A percentile compares a stretch with the other conserved stretches of the same genome.
These are phyloP conservation scores for Vigna mungo DNA, from an alignment of 306 rosid species.

Conservation along the genomic window DNA sequence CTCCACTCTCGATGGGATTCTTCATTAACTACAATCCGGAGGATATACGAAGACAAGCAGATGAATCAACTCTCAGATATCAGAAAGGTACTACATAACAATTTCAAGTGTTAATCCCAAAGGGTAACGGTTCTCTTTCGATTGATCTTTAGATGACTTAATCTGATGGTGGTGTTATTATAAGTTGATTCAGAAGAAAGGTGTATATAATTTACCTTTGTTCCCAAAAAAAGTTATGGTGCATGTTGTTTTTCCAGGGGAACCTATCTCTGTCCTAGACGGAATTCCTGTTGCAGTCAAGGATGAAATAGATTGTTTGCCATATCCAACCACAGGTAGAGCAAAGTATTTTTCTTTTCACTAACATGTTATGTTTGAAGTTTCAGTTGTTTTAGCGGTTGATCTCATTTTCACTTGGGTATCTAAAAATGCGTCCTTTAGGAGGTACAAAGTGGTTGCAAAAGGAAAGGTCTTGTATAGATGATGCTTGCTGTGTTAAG, in stretches of 20 bases:
- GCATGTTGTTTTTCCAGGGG: slow-evolving; percentile 54
- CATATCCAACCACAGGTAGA: slow-evolving; percentile 93
- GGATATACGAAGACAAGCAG: slow-evolving; percentile 80
- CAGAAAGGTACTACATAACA: slow-evolving; percentile 59
- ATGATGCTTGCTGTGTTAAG: slow-evolving; percentile 82
- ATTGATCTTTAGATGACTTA: neutral
- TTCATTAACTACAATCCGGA: slow-evolving; percentile 65
- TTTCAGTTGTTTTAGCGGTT: slow-evolving; percentile 9
- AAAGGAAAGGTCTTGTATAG: slow-evolving; percentile 68
- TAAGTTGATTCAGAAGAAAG: neutral
- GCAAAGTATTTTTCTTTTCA: slow-evolving; percentile 15
- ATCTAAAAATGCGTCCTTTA: slow-evolving; percentile 40
- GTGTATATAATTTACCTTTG: neutral
- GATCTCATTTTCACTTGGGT: slow-evolving; percentile 3
- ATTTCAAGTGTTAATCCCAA: slow-evolving; percentile 26
- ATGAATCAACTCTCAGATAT: slow-evolving; percentile 74
- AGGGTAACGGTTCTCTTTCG: slow-evolving; percentile 1
- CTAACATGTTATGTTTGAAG: neutral
- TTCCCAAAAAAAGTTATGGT: neutral
- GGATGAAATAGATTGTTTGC: slow-evolving; percentile 94
- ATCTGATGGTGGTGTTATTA: slow-evolving; percentile 14
- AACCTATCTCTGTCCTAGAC: slow-evolving; percentile 75
- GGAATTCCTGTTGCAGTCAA: slow-evolving; percentile 87
- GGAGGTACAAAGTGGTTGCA: slow-evolving; percentile 97
- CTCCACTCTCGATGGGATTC: slow-evolving; percentile 73